These are phyloP conservation scores for Penicillium brevicompactum DNA, from an alignment of 2,329 filamentous ascomycete species.

Conservation along the genomic window DNA sequence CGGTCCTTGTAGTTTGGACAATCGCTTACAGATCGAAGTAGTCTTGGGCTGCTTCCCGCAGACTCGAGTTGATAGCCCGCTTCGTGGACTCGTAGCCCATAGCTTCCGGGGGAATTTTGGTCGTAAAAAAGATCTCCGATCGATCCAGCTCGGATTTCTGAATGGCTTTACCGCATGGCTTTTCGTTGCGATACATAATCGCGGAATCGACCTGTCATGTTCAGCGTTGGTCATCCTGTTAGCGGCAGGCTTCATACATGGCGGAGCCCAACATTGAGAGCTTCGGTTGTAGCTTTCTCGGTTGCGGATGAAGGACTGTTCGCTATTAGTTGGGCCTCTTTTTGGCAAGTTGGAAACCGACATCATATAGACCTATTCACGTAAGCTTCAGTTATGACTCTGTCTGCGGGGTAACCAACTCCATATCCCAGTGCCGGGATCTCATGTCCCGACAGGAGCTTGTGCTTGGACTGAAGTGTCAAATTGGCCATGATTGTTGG, in stretches of 20 bases:
- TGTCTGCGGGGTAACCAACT: conserved; percentile 39
- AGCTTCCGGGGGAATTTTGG: conserved; percentile 70
- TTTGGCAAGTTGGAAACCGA: conserved; percentile 13
- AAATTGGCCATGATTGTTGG: conserved; percentile 20
- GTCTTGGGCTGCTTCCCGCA: conserved; percentile 64
- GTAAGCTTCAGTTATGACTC: neutral
- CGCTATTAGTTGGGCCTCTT: conserved; percentile 2
- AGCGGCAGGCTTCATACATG: conserved; percentile 25
- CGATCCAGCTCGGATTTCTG: conserved; percentile 59
- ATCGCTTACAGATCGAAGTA: conserved; percentile 69
- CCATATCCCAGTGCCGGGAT: conserved; percentile 64
- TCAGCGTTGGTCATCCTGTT: neutral
- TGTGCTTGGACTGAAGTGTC: conserved; percentile 44
- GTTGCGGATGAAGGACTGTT: conserved; percentile 30
- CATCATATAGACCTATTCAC: conserved; percentile 36
- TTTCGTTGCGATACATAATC: conserved; percentile 72
- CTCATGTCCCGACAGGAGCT: conserved; percentile 61
- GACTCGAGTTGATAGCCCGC: conserved; percentile 64
- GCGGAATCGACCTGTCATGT: conserved; percentile 55
- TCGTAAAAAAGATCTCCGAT: conserved; percentile 76
- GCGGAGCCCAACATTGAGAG: conserved; percentile 32
- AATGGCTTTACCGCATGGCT: conserved; percentile 68
- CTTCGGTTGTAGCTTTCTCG: conserved; percentile 29
- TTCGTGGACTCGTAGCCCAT: conserved; percentile 68
- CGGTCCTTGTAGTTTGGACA: neutral